Percentiles rank a stretch among this genome's conserved stretches.
These are phyloP conservation scores for Pseudozyma thailandica DNA, from an alignment of 1,284 basidiomycete species.

Conservation along the genomic window DNA sequence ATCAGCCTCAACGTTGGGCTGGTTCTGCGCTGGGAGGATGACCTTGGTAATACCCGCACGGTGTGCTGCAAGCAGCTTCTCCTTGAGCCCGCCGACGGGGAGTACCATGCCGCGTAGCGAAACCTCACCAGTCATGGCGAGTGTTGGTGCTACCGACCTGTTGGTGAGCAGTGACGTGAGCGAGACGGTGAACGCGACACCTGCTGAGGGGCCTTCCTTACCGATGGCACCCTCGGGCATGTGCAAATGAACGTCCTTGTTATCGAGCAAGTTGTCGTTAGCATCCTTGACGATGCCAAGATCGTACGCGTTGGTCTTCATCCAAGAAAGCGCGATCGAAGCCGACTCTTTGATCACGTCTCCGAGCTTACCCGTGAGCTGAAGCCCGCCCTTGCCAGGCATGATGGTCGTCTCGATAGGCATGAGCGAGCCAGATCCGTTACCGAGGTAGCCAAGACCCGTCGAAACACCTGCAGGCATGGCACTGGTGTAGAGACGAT, in stretches of 20 bases:
- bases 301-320: conserved; percentile 87
- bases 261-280: conserved; percentile 79
- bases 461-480: conserved; percentile 91
- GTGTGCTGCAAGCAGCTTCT: conserved; percentile 67
- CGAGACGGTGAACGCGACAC: conserved; percentile 89
- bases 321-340: conserved; percentile 91
- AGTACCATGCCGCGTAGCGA: conserved; percentile 66
- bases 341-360: conserved; percentile 97
- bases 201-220: conserved; percentile 96
- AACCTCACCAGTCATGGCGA: conserved; percentile 68
- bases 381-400: conserved; percentile 71
- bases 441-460: conserved; percentile 93
- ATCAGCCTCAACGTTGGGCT: conserved; percentile 66
- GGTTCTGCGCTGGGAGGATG: conserved; percentile 65
- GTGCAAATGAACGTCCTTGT: conserved; percentile 72
- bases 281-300: conserved; percentile 79
- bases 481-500: conserved; percentile 83
- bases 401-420: conserved; percentile 78
- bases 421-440: conserved; percentile 96
- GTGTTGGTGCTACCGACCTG: conserved; percentile 54
- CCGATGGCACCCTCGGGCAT: conserved; percentile 82
- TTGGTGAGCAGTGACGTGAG: conserved; percentile 83
- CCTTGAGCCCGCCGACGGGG: conserved; percentile 66
- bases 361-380: conserved; percentile 94
- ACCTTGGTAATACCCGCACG: conserved; percentile 62